A percentile compares a stretch with the other conserved stretches of the same genome.
Evolutionary conservation across 345 rosid species (phyloP).

Genomic region (Corymbia maculata): DNA sequence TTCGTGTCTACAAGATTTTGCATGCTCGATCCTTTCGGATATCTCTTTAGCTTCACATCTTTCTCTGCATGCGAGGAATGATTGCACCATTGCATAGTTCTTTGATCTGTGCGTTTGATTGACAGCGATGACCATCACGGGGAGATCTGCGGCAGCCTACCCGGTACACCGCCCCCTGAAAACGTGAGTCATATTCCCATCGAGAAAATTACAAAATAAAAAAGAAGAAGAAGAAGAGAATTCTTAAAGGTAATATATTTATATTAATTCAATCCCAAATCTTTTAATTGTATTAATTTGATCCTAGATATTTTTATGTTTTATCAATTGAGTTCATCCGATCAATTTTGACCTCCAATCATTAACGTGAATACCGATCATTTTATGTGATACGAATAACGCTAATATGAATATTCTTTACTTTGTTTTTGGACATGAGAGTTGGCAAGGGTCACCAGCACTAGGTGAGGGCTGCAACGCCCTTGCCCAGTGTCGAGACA

Average conservation of each 20-base stretch:
- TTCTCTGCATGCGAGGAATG: neutral
- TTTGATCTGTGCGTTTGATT: neutral
- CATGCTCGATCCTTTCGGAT: neutral
- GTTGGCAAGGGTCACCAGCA: neutral
- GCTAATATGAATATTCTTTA: neutral
- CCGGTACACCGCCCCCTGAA: neutral
- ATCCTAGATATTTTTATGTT: too few relatives aligned
- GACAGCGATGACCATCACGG: neutral
- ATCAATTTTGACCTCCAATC: too few relatives aligned
- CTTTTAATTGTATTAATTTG: too few relatives aligned
- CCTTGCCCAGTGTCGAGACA: neutral
- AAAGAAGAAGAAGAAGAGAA: too few relatives aligned
- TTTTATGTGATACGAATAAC: too few relatives aligned
- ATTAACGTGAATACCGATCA: accelerated
- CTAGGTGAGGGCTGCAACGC: neutral
- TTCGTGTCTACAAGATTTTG: neutral
- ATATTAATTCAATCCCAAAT: accelerated
- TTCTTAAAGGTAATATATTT: too few relatives aligned
- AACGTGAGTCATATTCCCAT: neutral
- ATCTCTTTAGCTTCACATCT: neutral
- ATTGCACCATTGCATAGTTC: neutral
- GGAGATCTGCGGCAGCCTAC: neutral
- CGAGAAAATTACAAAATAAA: neutral
- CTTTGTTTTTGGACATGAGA: neutral
- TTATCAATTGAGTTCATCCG: too few relatives aligned